phyloP scores from a whole-genome alignment of 2,329 filamentous ascomycete genomes.

The Botrytis elliptica region DNA sequence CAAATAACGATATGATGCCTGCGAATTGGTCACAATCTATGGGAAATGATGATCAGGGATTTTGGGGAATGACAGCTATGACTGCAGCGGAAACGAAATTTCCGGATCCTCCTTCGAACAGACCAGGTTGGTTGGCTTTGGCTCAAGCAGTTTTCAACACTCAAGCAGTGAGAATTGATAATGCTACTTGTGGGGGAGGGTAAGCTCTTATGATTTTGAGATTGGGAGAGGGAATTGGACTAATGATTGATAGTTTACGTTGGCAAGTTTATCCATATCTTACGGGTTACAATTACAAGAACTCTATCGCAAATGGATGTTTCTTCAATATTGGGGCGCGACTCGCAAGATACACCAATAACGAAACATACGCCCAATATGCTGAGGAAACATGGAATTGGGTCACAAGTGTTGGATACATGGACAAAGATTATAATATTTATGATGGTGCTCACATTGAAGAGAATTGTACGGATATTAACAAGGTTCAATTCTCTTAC shows the following conservation, averaged over 20 bases:
- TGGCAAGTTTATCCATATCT: constrained; percentile 79
- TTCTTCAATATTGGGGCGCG: constrained; percentile 69
- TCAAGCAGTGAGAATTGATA: constrained; percentile 70
- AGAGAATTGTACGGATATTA: constrained; percentile 50
- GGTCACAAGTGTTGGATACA: constrained; percentile 55
- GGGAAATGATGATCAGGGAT: constrained; percentile 49
- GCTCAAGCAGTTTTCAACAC: constrained; percentile 79
- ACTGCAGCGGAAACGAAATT: constrained; percentile 75
- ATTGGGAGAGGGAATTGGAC: not conserved
- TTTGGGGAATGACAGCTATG: constrained; percentile 84
- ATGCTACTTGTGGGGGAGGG: constrained; percentile 63
- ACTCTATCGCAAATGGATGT: constrained; percentile 65
- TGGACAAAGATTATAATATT: constrained; percentile 56
- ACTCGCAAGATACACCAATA: constrained; percentile 74
- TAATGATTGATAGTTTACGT: constrained; percentile 49
- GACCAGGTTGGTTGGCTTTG: constrained; percentile 75
- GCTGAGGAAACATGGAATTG: constrained; percentile 70
- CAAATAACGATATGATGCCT: constrained; percentile 58
- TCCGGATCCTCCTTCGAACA: constrained; percentile 60
- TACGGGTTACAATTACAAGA: constrained; percentile 60
- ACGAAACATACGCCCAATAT: constrained; percentile 75
- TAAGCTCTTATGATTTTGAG: constrained; percentile 25
- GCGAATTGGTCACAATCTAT: constrained; percentile 43
- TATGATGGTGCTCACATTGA: constrained; percentile 54
- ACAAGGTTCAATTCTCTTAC: constrained; percentile 66